Evolutionary conservation across 2,329 filamentous ascomycete species (phyloP).

Genomic region (Diplodia seriata): DNA sequence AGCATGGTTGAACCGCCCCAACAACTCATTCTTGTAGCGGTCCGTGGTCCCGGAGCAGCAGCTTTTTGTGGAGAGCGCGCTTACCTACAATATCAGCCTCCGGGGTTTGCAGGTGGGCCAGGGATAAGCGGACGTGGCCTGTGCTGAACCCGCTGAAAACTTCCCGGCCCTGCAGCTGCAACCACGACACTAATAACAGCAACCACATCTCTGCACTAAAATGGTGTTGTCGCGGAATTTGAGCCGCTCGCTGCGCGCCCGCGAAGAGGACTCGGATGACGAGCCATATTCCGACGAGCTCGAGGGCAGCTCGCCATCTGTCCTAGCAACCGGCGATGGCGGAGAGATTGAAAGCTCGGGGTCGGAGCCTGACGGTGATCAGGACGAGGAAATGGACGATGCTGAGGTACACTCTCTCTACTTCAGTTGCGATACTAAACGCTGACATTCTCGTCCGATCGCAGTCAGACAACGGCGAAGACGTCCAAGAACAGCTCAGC

Average conservation of each 20-base stretch:
- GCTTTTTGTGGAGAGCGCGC: neutral
- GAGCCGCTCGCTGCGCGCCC: conserved; percentile 45
- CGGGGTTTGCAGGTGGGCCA: conserved; percentile 2
- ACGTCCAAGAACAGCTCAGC: conserved; percentile 56
- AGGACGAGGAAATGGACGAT: conserved; percentile 40
- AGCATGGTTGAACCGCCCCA: neutral
- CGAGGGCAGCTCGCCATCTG: conserved; percentile 49
- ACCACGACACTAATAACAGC: neutral
- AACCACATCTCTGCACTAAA: neutral
- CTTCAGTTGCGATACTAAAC: neutral
- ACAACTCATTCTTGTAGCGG: neutral
- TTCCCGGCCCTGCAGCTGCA: conserved; percentile 1
- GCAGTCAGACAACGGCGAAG: conserved; percentile 49
- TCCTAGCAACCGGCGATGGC: conserved; percentile 49
- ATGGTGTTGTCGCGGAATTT: conserved; percentile 48
- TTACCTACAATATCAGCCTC: neutral
- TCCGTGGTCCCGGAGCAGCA: neutral
- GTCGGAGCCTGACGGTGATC: conserved; percentile 46
- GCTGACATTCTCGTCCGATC: conserved; percentile 31
- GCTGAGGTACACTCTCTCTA: conserved; percentile 37
- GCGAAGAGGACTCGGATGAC: conserved; percentile 45
- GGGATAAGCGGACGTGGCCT: conserved; percentile 3
- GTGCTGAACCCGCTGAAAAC: conserved; percentile 23
- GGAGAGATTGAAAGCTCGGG: conserved; percentile 43
- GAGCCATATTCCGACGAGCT: conserved; percentile 51